Evolutionary conservation across 345 rosid genomes (phyloP).

Genomic region (Jatropha curcas): DNA sequence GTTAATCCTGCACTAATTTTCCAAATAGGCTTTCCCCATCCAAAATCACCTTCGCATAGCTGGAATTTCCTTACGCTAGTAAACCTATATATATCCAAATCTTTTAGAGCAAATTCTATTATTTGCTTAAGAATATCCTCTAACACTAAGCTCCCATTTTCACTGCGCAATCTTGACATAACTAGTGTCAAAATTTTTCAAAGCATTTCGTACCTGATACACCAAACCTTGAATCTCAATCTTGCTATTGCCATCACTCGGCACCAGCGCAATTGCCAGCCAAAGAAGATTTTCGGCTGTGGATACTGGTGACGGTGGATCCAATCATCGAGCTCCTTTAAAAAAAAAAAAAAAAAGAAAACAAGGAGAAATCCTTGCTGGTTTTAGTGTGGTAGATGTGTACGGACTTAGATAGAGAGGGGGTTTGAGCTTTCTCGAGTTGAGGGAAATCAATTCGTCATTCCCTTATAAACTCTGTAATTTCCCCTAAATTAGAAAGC

Average conservation of each 20-base stretch:
- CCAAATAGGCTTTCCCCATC: conserved; percentile 21
- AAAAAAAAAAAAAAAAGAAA: too few species aligned
- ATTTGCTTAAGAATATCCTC: conserved; percentile 1
- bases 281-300: conserved; percentile 27
- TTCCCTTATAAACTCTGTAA: too few species aligned
- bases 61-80: conserved; percentile 6
- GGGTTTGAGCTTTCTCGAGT: too few species aligned
- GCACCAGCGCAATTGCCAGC: conserved; percentile 5
- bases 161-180: background rate
- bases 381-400: too few species aligned
- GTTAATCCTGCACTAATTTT: conserved; percentile 4
- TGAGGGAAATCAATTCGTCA: too few species aligned
- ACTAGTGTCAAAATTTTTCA: background rate
- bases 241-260: background rate
- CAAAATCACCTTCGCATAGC: conserved; percentile 24
- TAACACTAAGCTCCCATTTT: conserved; percentile 2
- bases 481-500: too few species aligned
- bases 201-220: background rate
- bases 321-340: too few species aligned
- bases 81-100: conserved; percentile 5
- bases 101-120: conserved; percentile 5
- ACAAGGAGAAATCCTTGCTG: too few species aligned
- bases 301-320: conserved; percentile 13
- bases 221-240: background rate
- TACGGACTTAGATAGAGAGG: too few species aligned